Evolutionary conservation across 176 grass and related monocot species (phyloP), one percentile per base, ranked within the genome.

Genomic region (Echinochloa phyllopogon): DNA sequence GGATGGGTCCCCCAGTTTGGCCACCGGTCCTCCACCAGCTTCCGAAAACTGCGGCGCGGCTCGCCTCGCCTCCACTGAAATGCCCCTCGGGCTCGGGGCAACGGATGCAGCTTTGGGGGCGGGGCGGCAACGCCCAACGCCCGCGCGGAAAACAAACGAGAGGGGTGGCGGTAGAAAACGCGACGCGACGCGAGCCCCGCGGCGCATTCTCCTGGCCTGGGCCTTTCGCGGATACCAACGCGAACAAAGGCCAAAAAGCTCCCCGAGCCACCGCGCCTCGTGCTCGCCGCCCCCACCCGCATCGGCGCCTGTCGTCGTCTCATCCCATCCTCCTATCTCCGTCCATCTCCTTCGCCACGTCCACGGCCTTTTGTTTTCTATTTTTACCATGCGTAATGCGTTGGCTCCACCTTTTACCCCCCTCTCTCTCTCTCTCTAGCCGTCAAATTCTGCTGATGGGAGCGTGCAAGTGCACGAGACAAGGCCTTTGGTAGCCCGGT

Each of bases 191-290:
- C 67, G 14, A 16, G 49, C 15, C 15, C 49, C 41, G 80, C 63
- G 83, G 47, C 74, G 74, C 75, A 6, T 40, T 25, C 81, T 37
- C 64, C 74, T 27, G 24, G 49, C 64, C 74, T 27, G 24, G 49
- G 2, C 16, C 74, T 86, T 86, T 86, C 84, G 71, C 55, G 75
- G 40, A 48, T 40, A 66, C 81, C 81, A 53, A 79, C 59, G 75
- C 81, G 39, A 72, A 27, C 47, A 27, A 65, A 83, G 38, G 80
- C 80, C 62, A 41, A 51, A 61, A n/a, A n/a, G 58, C 59, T 43
- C 33, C 20, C 45, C 15, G 53, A 10, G 27, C 43, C 40, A 33
- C 44, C 74, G 80, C 66, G 10, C 66, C 74, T 88, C 86, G 86
- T 88, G 80, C 74, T 78, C 60, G 21, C 67, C 81, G 81, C 74